Base-by-base conservation (phyloP, 176 grass and related monocot species). In the Otatea glauca region DNA sequence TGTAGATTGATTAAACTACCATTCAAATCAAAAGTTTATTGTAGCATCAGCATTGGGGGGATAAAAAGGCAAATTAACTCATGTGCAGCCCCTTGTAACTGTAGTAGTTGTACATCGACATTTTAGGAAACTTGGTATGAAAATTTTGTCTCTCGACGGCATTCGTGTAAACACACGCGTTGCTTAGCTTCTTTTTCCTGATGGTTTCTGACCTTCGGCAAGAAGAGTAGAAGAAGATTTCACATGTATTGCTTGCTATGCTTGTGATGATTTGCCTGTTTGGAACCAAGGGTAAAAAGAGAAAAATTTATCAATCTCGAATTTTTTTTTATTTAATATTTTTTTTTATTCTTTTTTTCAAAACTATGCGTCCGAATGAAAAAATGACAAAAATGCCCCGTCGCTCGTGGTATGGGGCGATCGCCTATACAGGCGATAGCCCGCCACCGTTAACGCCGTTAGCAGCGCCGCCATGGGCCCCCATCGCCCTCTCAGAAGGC, bases 71-170 rank as follows among this genome's bases (percentile, higher is more conserved):
- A 80, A 20, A 24, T 59, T 56, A 77, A 21, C 41, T 70, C 77
- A 15, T 91, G 70, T 87, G 75, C n/a, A 72, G 53, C 68, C 81
- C 85, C 66, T 86, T 76, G 53, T 75, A 91, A 86, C 27, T 63
- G 24, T 21, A 62, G 17, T 35, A 78, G 37, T 68, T 85, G 49
- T 90, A 84, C 54, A 81, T 17, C 42, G 63, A 74, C 65, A 56
- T 49, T 20, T 10, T 85, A 68, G 8, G 61, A 61, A 79, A 62
- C 23, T 50, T 39, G 59, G 17, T 15, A 81, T 35, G 45, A 24
- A 39, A 51, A 2, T 65, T 76, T 60, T 45, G 17, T 56, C 47
- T 51, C 41, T 12, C 8, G 48, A 20, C 45, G 51, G 18, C 70
- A 43, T 68, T 18, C 65, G 43, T 21, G 29, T 56, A 45, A 45